Base-by-base conservation (phyloP, 352 stramenopile species). In the Phytophthora hybrid region DNA sequence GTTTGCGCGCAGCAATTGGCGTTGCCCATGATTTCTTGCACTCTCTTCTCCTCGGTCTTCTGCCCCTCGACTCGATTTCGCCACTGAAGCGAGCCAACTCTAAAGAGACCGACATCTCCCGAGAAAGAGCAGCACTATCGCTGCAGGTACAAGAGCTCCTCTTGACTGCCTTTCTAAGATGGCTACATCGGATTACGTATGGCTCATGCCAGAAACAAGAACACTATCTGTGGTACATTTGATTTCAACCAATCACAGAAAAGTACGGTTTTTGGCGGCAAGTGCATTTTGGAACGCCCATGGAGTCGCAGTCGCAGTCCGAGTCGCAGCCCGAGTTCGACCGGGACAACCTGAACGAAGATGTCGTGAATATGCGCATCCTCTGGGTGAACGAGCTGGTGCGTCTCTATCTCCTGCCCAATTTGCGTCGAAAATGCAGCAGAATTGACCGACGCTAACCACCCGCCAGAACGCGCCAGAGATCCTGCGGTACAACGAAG, bases 351-450 rank as follows among this genome's bases (percentile, higher is more conserved):
- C 72, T 96, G 19, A 96, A 96, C 63, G 89, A 96, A 59, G 89
- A 96, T 71, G 78, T 96, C 34, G 76, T 81, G 46, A 79, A 80
- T 18, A 88, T 96, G 79, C 84, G 82, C 37, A 76, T 63, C 26
- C 72, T 94, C 10, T 96, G 89, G 89, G 71, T 90, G n/a, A 96
- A 96, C 53, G 89, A 96, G 58, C 78, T 92, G 66, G 89, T 96
- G 54, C n/a, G 77, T 64, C 5, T 31, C 0, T 37, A 1, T 67
- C 16, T 59, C 19, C 10, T 14, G 9, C 1, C 39, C 23, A 26
- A 18, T 54, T 57, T 37, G 11, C 3, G 47, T 55, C 19, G 41
- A 32, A 66, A 78, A 52, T 7, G 6, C n/a, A 31, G 47, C 23
- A 56, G 47, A 69, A 76, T 66, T 74, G 55, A 72, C 14, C 37